phyloP scores from a whole-genome alignment of 148 eudicot species.

The Polygonum maritimum region DNA sequence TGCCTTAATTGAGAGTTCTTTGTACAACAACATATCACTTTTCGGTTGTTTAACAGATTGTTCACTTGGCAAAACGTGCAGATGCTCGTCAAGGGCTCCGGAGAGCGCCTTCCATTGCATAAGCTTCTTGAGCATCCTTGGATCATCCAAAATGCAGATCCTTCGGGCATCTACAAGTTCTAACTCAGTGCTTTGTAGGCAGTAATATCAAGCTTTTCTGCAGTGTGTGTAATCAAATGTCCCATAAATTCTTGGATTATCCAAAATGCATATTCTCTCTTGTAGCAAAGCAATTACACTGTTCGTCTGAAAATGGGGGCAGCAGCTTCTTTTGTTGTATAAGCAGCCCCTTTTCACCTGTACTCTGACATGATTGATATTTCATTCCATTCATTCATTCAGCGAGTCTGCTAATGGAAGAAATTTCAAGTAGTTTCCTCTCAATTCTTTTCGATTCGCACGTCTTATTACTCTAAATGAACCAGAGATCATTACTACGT shows the following conservation, averaged over 20 bases:
- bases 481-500: too few relatives aligned
- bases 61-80: constrained; percentile 14
- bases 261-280: background rate
- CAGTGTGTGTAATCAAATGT: background rate
- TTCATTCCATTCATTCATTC: background rate
- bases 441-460: too few relatives aligned
- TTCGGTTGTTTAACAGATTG: background rate
- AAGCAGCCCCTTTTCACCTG: background rate
- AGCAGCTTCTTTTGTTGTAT: background rate
- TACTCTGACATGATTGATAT: background rate
- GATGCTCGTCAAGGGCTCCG: constrained; percentile 95
- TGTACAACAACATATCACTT: background rate
- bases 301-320: background rate
- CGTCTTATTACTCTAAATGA: too few relatives aligned
- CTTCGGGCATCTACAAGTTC: constrained; percentile 67
- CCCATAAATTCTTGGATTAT: background rate
- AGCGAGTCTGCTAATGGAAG: background rate
- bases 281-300: background rate
- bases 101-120: constrained; percentile 72
- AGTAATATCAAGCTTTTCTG: background rate
- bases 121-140: constrained; percentile 95
- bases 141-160: constrained; percentile 90
- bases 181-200: background rate
- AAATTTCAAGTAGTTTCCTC: too few relatives aligned
- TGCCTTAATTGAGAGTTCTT: background rate